A percentile compares a stretch with the other conserved stretches of the same genome.
Evolutionary conservation across 495 filamentous ascomycete species (phyloP).

Genomic region (Annulohypoxylon maeteangense): DNA sequence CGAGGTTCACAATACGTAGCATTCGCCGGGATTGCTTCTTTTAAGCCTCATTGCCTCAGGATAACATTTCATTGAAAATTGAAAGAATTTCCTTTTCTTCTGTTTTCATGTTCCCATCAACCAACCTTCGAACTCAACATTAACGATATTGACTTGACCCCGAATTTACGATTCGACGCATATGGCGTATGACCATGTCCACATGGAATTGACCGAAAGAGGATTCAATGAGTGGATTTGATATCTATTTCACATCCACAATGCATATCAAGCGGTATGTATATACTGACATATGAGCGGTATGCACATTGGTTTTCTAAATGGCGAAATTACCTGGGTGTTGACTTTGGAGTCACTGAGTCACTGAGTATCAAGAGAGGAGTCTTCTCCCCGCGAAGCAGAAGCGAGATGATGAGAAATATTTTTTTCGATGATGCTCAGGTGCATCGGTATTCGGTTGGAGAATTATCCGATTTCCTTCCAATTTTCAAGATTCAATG

Average conservation of each 20-base stretch:
- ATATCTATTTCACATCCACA: neutral
- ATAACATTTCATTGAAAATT: constrained; percentile 20
- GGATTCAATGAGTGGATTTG: neutral
- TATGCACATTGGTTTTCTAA: neutral
- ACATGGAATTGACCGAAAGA: neutral
- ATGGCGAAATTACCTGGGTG: neutral
- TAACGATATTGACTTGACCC: neutral
- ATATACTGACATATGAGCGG: constrained; percentile 1
- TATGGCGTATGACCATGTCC: neutral
- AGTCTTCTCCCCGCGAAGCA: neutral
- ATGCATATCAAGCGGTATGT: constrained; percentile 1
- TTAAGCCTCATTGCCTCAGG: constrained; percentile 39
- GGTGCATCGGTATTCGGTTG: constrained; percentile 3
- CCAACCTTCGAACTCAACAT: neutral
- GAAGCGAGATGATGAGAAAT: constrained; percentile 17
- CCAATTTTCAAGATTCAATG: neutral
- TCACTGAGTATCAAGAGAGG: too few relatives aligned
- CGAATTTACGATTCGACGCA: neutral
- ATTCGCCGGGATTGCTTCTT: constrained; percentile 16
- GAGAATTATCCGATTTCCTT: constrained; percentile 3
- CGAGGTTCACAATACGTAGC: neutral
- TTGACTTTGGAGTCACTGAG: neutral
- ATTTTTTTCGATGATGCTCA: constrained; percentile 1
- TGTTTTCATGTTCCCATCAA: neutral
- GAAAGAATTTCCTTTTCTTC: neutral